Evolutionary conservation across 2,329 filamentous ascomycete genomes (phyloP), one percentile per base, ranked within the genome.

Genomic region (Pseudogymnoascus sp.): DNA sequence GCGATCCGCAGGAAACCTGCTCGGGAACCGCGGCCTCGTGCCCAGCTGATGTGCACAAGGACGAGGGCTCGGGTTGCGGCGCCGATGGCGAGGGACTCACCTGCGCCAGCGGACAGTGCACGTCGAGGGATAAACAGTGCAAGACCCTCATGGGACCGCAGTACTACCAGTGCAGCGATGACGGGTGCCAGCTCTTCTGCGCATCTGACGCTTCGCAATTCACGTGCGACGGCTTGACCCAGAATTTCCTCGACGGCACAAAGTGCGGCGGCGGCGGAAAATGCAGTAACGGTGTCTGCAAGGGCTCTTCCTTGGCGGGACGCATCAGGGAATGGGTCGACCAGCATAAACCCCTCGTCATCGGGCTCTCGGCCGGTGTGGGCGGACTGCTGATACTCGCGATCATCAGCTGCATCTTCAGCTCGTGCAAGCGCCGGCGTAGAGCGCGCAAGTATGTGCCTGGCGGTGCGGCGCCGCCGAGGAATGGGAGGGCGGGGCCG

Each of bases 201-300:
- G 81, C 82, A 2, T 21, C 50, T 2, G 29, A 33, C 26, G 72
- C 72, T 10, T 88, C 87, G 24, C 86, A 78, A 5, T 83, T 84
- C 64, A 80, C 82, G 6, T 96, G 91, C 75, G 87, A 89, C 65
- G 82, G 83, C 21, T 84, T 96, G 77, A 87, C 90, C 73, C 92
- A 97, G 73, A 95, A 96, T 76, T 97, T 96, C 76, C 80, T 97
- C 31, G 95, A 99, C 72, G 95, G 95, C 16, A 97, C 95, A 0
- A 78, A 83, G 1, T 99, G 95, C 73, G 82, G 86, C 61, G 89
- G 88, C 16, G 90, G 91, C 62, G 95, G 95, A 6, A 81, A 79
- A 63, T 99, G 95, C 75, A 73, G 75, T 61, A 93, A 93, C 70
- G 95, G 95, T 47, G 78, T 81, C 68, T 99, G 95, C 76, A 75